Conservation (phyloP, 352 stramenopile species). For the Phytophthora citrophthora region DNA sequence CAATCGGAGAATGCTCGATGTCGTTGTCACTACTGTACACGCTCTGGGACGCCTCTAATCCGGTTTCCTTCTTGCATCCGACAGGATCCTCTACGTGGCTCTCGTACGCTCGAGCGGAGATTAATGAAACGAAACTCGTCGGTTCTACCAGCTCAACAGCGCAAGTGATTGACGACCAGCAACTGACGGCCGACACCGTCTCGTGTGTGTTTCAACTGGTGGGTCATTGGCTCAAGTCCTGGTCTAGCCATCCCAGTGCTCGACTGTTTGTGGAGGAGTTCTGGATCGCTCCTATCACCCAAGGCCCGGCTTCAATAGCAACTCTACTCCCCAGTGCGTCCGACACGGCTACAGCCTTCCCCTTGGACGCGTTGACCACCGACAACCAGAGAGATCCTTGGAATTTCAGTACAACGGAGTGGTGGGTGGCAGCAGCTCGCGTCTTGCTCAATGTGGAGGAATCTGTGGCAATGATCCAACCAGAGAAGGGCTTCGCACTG, state of each 20-base stretch:
- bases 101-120: constrained; percentile 24
- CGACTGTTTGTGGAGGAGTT: constrained; percentile 58
- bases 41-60: constrained; percentile 49
- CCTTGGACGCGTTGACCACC: constrained; percentile 7
- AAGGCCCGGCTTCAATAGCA: constrained; percentile 3
- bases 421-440: constrained; percentile 24
- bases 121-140: constrained; percentile 19
- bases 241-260: constrained; percentile 53
- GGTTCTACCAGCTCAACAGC: constrained; percentile 13
- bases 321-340: constrained; percentile 21
- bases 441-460: constrained; percentile 43
- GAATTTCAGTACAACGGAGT: constrained; percentile 22
- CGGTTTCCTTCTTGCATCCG: constrained; percentile 46
- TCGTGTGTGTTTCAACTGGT: constrained; percentile 50
- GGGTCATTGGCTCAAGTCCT: constrained; percentile 61
- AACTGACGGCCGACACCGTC: constrained; percentile 19
- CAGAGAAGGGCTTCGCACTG: constrained; percentile 38
- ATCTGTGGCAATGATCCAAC: constrained; percentile 36
- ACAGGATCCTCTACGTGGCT: constrained; percentile 38
- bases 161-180: constrained; percentile 19
- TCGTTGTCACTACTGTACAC: constrained; percentile 40
- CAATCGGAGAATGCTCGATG: constrained; percentile 35
- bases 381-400: neutral
- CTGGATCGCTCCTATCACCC: constrained; percentile 42
- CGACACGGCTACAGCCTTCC: constrained; percentile 27